Conservation (phyloP, 768 basidiomycete genomes). For the Symmetrospora coprosmae region DNA sequence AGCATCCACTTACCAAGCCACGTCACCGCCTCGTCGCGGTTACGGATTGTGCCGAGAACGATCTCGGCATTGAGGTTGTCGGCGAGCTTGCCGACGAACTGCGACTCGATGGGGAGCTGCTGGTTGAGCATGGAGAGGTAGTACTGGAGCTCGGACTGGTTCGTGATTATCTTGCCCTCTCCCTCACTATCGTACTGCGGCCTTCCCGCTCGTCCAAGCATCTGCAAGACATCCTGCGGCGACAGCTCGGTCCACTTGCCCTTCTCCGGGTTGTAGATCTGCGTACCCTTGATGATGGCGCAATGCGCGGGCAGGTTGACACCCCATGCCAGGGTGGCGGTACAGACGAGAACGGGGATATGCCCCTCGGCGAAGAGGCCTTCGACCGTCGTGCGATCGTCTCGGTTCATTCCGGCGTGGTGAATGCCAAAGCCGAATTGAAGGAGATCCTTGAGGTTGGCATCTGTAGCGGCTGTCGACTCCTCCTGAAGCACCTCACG, state of each 20-base stretch:
- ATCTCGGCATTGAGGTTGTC: conserved; percentile 97
- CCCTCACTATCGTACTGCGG: conserved; percentile 95
- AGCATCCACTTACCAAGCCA: too few relatives aligned
- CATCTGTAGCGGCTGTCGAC: conserved; percentile 64
- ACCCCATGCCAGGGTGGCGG: conserved; percentile 97
- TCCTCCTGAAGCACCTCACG: conserved; percentile 80
- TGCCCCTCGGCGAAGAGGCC: conserved; percentile 85
- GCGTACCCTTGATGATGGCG: conserved; percentile 99
- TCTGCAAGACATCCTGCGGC: conserved; percentile 89
- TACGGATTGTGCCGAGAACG: conserved; percentile 82
- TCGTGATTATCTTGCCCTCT: conserved; percentile 97
- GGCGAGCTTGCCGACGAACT: conserved; percentile 78
- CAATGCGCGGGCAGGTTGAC: conserved; percentile 95
- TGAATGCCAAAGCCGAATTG: conserved; percentile 97
- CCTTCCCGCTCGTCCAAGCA: conserved; percentile 93
- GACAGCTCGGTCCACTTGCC: conserved; percentile 94
- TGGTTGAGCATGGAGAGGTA: conserved; percentile 90
- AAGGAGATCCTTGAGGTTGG: conserved; percentile 69
- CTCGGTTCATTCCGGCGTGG: conserved; percentile 88
- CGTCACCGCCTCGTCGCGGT: conserved; percentile 90
- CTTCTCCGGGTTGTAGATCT: conserved; percentile 98
- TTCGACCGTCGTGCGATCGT: conserved; percentile 81
- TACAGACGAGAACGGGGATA: conserved; percentile 86
- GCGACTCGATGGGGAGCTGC: conserved; percentile 91
- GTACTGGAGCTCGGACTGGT: conserved; percentile 90